phyloP scores from a whole-genome alignment of 495 filamentous ascomycete genomes.

The Lophiotrema nucula region DNA sequence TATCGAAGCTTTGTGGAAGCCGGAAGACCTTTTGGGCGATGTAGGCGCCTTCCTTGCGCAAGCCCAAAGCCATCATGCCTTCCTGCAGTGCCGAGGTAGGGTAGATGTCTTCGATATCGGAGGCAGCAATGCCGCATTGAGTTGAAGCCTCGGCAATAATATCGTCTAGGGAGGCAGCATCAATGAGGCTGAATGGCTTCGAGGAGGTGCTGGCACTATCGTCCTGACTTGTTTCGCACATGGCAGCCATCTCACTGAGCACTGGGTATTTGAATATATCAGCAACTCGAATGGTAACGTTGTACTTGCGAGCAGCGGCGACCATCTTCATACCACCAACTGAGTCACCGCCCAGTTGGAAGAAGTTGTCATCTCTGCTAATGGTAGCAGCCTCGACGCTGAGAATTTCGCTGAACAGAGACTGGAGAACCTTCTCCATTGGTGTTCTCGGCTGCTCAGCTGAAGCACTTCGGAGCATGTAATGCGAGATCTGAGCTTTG shows the following conservation, averaged over 20 bases:
- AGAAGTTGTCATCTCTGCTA: constrained; percentile 27
- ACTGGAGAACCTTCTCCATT: constrained; percentile 22
- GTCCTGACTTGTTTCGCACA: background rate
- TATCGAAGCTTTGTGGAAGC: constrained; percentile 46
- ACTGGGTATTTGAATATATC: constrained; percentile 51
- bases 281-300: constrained; percentile 38
- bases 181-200: constrained; percentile 49
- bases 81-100: constrained; percentile 23
- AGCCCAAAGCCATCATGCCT: constrained; percentile 17
- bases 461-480: constrained; percentile 41
- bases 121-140: constrained; percentile 3
- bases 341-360: constrained; percentile 24
- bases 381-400: constrained; percentile 17
- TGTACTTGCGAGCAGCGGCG: constrained; percentile 20
- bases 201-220: background rate
- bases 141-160: constrained; percentile 9
- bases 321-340: constrained; percentile 24
- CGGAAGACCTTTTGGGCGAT: constrained; percentile 40
- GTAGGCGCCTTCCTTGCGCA: constrained; percentile 15
- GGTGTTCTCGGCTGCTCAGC: constrained; percentile 26
- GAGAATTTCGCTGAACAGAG: constrained; percentile 14
- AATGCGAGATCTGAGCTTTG: constrained; percentile 46
- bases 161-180: constrained; percentile 19
- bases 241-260: constrained; percentile 46
- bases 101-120: constrained; percentile 27